Base-by-base conservation (phyloP, 345 rosid species). In the Kandelia obovata region DNA sequence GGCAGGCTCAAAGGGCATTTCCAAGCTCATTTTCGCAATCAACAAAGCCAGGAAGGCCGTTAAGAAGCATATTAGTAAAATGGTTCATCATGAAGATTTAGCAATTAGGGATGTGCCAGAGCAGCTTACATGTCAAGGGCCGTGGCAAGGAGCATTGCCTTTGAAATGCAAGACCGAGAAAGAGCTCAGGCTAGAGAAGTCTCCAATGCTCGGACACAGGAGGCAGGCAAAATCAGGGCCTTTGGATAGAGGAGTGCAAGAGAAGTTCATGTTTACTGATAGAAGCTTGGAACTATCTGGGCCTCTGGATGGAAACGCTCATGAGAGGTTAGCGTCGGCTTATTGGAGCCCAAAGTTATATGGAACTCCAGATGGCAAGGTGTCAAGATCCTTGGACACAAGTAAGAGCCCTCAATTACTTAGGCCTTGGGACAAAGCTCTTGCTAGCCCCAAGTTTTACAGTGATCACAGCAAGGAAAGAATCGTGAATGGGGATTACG, bases 171-270 rank as follows among this genome's bases (percentile, higher is more conserved):
- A 51, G 73, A 71, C 79, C 31, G 86, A 72, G 16, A 63, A 75
- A 64, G 87, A 73, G 64, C 0, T 69, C 25, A 75, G 71, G 60
- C n/a, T 68, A 51, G 78, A 79, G 74, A 70, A 62, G 61, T 65
- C 78, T 43, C 78, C 82, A 8, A 65, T 67, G 34, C 27, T 53
- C 28, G 80, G 34, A 49, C 66, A 62, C 19, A 84, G 79, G 67
- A 84, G 78, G 57, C 75, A 77, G 0, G 80, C 88, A 2, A 85
- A 88, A 70, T 92, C 96, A 34, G 98, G 98, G 35, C 96, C 94
- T 26, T 13, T 89, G 71, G 89, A 85, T 67, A 39, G 77, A 13
- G 74, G 79, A 31, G 49, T 52, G 23, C 83, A 75, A 30, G 83
- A 85, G 39, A 85, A 77, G 77, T 39, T 37, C 53, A 47, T 68